Conservation (phyloP, 306 rosid genomes). For the Amphicarpaea edgeworthii region DNA sequence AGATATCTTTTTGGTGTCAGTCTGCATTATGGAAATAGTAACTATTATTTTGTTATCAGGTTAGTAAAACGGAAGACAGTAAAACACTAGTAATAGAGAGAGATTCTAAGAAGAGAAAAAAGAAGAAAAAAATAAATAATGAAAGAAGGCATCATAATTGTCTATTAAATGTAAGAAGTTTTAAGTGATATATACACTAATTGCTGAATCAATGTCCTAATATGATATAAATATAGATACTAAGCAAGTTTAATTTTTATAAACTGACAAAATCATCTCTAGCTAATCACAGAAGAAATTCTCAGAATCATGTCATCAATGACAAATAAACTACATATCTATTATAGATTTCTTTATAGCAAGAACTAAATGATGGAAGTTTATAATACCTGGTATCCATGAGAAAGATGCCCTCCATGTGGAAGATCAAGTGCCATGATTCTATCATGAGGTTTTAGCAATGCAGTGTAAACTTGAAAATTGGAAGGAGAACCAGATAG, state of each 20-base stretch:
- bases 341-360: conserved; percentile 5
- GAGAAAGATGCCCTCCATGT: no score
- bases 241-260: not conserved
- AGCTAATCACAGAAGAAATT: conserved; percentile 8
- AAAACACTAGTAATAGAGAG: not conserved
- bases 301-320: not conserved
- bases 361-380: conserved; percentile 25
- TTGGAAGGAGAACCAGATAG: no score
- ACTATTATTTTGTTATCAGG: conserved; percentile 3
- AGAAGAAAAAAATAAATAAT: not conserved
- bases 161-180: not conserved
- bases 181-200: not conserved
- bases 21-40: not conserved
- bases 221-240: not conserved
- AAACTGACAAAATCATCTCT: not conserved
- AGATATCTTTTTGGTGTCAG: no score
- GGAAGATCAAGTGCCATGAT: no score
- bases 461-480: no score
- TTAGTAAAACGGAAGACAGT: conserved; percentile 10
- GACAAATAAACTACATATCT: conserved; percentile 4
- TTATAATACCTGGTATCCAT: conserved; percentile 35
- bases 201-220: not conserved
- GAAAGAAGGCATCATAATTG: conserved; percentile 3
- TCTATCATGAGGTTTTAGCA: no score
- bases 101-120: not conserved